Evolutionary conservation across 768 basidiomycete species (phyloP).

Genomic region (Phanerochaete carnosa): DNA sequence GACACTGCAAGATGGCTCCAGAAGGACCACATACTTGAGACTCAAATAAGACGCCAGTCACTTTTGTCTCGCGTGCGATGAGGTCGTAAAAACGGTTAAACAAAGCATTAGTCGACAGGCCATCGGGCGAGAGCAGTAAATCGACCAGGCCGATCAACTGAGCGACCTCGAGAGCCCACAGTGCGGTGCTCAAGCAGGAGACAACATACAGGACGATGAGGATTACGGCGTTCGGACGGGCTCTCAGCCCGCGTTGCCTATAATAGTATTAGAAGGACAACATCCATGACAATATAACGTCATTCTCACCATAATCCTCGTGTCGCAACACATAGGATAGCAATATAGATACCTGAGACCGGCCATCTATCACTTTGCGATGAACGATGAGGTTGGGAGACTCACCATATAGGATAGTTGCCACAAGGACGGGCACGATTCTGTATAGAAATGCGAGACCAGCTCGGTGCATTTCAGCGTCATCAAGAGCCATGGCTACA

Average conservation of each 20-base stretch:
- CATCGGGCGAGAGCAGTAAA: conserved; percentile 5
- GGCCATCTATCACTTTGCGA: not conserved
- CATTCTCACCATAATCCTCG: not conserved
- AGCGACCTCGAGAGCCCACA: conserved; percentile 12
- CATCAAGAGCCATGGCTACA: conserved; percentile 7
- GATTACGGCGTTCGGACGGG: not conserved
- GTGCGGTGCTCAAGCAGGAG: conserved; percentile 4
- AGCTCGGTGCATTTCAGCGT: conserved; percentile 6
- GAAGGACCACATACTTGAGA: conserved; percentile 2
- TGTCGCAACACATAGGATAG: conserved; percentile 3
- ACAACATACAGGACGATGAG: conserved; percentile 4
- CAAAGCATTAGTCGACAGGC: not conserved
- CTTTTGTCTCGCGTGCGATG: conserved; percentile 8
- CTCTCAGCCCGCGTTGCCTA: no score
- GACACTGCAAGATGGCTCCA: no score
- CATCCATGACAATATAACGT: no score
- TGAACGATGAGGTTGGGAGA: not conserved
- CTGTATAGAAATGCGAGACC: conserved; percentile 7
- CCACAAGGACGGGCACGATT: conserved; percentile 8
- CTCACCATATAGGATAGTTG: conserved; percentile 5
- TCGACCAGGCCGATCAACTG: conserved; percentile 9
- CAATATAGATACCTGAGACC: conserved; percentile 5
- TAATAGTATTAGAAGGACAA: no score
- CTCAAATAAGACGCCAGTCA: conserved; percentile 9
- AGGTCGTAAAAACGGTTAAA: conserved; percentile 12